A percentile compares a stretch with the other conserved stretches of the same genome.
phyloP scores from a whole-genome alignment of 805 yeast species.

The Nakazawaea anatomiae region DNA sequence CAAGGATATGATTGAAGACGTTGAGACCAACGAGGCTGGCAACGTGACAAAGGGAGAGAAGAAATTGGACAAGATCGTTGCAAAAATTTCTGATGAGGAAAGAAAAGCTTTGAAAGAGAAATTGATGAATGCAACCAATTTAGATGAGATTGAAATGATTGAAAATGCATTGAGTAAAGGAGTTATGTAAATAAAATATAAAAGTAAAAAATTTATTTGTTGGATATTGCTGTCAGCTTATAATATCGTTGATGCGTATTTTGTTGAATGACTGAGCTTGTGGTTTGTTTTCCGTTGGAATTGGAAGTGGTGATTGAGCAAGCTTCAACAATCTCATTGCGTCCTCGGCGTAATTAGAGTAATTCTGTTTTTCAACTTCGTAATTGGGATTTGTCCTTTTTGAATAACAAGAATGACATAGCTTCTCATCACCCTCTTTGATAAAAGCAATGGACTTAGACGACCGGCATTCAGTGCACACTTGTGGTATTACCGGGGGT shows the following conservation, averaged over 20 bases:
- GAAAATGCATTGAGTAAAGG: constrained; percentile 48
- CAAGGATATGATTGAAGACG: constrained; percentile 21
- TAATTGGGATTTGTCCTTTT: neutral
- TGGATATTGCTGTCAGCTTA: neutral
- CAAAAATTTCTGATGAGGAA: constrained; percentile 50
- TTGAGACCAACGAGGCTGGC: constrained; percentile 3
- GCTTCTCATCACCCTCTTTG: neutral
- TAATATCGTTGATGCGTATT: constrained; percentile 6
- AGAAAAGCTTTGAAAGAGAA: constrained; percentile 42
- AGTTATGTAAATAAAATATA: constrained; percentile 15
- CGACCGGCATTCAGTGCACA: constrained; percentile 6
- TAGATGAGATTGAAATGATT: constrained; percentile 71
- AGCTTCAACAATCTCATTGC: constrained; percentile 5
- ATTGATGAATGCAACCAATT: constrained; percentile 55
- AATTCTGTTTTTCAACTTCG: constrained; percentile 4
- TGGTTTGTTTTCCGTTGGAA: neutral
- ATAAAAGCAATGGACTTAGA: constrained; percentile 11
- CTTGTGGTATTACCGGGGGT: neutral
- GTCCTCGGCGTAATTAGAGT: constrained; percentile 4
- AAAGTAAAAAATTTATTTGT: neutral
- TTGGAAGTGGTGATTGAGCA: constrained; percentile 2
- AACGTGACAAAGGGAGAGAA: constrained; percentile 15
- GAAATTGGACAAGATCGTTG: constrained; percentile 16
- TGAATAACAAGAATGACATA: constrained; percentile 9
- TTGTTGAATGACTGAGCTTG: constrained; percentile 2